Conservation (phyloP, 1,284 basidiomycete genomes). For the Marasmius fiardii region DNA sequence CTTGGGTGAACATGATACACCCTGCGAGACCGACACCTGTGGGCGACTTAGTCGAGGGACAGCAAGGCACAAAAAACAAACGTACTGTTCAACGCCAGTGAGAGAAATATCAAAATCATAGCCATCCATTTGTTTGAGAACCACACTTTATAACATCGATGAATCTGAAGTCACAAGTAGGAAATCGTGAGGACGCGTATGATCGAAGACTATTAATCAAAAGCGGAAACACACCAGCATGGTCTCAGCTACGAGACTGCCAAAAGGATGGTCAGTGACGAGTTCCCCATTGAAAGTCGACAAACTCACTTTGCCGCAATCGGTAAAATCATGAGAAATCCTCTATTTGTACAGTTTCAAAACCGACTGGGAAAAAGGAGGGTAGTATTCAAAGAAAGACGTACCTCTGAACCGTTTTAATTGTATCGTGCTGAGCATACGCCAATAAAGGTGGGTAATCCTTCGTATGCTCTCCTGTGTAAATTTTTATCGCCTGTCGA, state of each 20-base stretch:
- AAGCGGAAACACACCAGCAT: not conserved
- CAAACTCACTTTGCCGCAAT: not conserved
- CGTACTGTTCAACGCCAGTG: slow-evolving; percentile 2
- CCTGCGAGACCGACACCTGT: slow-evolving; percentile 2
- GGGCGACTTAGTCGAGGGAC: not conserved
- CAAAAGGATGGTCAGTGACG: not conserved
- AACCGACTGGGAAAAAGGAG: not conserved
- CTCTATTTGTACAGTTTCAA: not conserved
- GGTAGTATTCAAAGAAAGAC: too few relatives aligned
- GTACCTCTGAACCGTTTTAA: slow-evolving; percentile 1
- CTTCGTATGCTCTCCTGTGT: slow-evolving; percentile 3
- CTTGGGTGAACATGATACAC: slow-evolving; percentile 3
- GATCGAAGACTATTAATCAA: too few relatives aligned
- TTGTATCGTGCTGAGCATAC: slow-evolving; percentile 3
- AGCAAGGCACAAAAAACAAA: not conserved
- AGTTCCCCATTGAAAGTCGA: not conserved
- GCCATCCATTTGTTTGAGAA: slow-evolving; percentile 3
- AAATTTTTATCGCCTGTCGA: slow-evolving; percentile 4
- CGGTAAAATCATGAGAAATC: slow-evolving; percentile 4
- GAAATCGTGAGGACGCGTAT: not conserved
- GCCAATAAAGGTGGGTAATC: not conserved
- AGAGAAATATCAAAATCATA: not conserved
- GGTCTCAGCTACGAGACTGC: not conserved
- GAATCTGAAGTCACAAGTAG: not conserved
- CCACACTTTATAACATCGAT: slow-evolving; percentile 4